Evolutionary conservation across 2,329 filamentous ascomycete species (phyloP), one percentile per base, ranked within the genome.

Genomic region (Grosmannia penicillata): DNA sequence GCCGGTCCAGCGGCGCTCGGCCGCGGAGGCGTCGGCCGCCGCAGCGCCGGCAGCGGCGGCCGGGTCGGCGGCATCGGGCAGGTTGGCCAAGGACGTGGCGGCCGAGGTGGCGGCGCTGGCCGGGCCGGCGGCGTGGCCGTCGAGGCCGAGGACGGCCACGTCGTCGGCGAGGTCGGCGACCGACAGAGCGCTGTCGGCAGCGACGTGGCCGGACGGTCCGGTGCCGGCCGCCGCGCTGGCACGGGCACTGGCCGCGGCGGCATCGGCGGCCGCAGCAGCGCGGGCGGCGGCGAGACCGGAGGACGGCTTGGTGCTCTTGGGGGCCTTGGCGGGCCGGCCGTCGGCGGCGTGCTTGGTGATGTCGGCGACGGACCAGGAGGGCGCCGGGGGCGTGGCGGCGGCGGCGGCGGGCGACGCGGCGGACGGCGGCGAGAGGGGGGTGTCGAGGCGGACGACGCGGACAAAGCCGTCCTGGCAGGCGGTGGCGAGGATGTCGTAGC

Each of bases 381-480:
- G n/a, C n/a, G n/a, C n/a, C n/a, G n/a, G n/a, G n/a, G n/a, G n/a
- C 47, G 62, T 68, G 33, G 56, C 68, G 49, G 60, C 69, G 43
- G 56, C 62, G 44, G 51, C 59, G 44, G 52, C n/a, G n/a, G n/a
- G n/a, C 47, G 62, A 68, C 33, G 56, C 68, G 49, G 60, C 69
- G 43, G 56, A 61, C 44, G 51, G 59, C 44, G 52, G 59, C 45
- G 49, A 55, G 43, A 59, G 59, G 1, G 70, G 68, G 0, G 80
- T 81, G 26, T 78, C 74, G 15, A 93, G 57, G 49, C 89, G 77
- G 52, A 93, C 94, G n/a, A 98, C 80, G 29, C 89, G 72, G 29
- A 95, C 76, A 49, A 76, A 78, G 4, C 91, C 89, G 54, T 98
- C 91, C 56, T 93, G 93, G 54, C 84, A 91, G 3, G 86, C 89